Conservation (phyloP, 108 stramenopile genomes). For the Cyclotella sp. region DNA sequence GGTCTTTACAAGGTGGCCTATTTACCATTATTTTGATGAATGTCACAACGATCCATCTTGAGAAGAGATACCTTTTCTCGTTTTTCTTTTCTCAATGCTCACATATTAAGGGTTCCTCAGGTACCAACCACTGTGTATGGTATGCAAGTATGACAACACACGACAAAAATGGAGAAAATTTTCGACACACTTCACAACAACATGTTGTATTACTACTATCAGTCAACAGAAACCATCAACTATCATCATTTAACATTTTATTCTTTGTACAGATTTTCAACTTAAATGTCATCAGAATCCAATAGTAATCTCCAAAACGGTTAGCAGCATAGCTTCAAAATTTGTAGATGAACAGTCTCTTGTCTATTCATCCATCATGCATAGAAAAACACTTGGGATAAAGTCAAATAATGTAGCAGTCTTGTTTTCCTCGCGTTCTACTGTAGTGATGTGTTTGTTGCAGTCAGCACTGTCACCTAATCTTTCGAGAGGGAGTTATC, state of each 20-base stretch:
- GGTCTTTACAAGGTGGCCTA: no score
- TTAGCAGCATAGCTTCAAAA: background rate
- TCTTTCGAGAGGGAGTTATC: slow-evolving; percentile 10
- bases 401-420: background rate
- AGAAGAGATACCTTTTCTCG: no score
- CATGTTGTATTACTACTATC: no score
- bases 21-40: no score
- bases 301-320: background rate
- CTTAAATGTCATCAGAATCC: background rate
- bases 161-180: no score
- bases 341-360: slow-evolving; percentile 2
- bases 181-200: no score
- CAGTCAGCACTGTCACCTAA: background rate
- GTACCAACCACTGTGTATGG: no score
- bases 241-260: slow-evolving; percentile 8
- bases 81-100: no score
- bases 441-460: background rate
- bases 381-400: slow-evolving; percentile 1
- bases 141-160: no score
- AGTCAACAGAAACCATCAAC: background rate
- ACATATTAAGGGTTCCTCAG: no score
- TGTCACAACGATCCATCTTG: no score
- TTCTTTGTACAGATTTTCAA: slow-evolving; percentile 16
- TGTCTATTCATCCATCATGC: background rate
- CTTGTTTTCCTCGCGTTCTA: background rate